Percentiles rank a stretch among this genome's conserved stretches.
Evolutionary conservation across 441 rosid species (phyloP).

Genomic region (Mallotus japonicus): DNA sequence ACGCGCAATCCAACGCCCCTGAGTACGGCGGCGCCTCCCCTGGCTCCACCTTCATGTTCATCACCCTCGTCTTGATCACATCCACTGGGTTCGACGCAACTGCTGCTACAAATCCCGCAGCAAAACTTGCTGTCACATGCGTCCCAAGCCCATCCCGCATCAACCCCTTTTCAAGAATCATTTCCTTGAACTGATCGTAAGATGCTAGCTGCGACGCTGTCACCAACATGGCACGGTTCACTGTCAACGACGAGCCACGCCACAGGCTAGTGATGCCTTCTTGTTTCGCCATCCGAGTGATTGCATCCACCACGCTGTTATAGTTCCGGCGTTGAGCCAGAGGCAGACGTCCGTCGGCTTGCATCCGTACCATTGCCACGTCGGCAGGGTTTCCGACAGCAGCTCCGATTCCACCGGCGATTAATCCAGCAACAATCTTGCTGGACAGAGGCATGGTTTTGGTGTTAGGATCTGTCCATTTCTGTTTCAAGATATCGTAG

Average conservation of each 20-base stretch:
- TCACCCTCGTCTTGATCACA: constrained; percentile 63
- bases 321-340: constrained; percentile 49
- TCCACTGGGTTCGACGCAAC: constrained; percentile 65
- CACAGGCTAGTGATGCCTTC: constrained; percentile 60
- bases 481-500: constrained; percentile 56
- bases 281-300: constrained; percentile 40
- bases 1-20: constrained; percentile 56
- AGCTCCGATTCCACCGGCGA: constrained; percentile 65
- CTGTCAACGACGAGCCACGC: constrained; percentile 61
- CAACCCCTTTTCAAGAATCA: constrained; percentile 33
- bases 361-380: constrained; percentile 73
- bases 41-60: constrained; percentile 53
- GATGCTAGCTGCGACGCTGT: constrained; percentile 68
- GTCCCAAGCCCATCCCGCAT: constrained; percentile 60
- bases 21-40: constrained; percentile 39
- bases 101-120: constrained; percentile 66
- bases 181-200: constrained; percentile 64
- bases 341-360: constrained; percentile 64
- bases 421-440: constrained; percentile 57
- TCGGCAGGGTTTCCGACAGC: constrained; percentile 69
- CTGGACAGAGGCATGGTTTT: constrained; percentile 41
- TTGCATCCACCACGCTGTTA: constrained; percentile 51
- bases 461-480: constrained; percentile 53
- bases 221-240: constrained; percentile 68
- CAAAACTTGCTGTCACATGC: constrained; percentile 58